Conservation (phyloP, 2,329 filamentous ascomycete genomes). For the Botrytis squamosa region DNA sequence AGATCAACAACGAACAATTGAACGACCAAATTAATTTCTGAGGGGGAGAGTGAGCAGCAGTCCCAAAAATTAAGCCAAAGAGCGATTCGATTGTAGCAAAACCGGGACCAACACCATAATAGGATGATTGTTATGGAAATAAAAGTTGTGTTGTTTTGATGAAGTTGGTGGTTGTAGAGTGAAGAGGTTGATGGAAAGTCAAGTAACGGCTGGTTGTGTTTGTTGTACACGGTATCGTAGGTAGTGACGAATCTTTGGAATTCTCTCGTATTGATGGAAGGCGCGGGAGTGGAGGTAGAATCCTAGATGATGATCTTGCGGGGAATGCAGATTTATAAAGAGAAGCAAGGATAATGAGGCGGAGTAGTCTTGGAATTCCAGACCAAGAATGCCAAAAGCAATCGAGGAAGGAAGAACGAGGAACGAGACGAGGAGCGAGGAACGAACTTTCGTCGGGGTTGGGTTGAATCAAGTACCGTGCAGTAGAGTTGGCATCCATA, state of each 20-base stretch:
- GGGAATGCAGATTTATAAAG: constrained; percentile 7
- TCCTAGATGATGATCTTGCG: constrained; percentile 6
- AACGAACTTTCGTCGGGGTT: constrained; percentile 1
- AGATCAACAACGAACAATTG: constrained; percentile 7
- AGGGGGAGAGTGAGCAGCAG: neutral
- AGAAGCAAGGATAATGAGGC: neutral
- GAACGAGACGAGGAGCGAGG: neutral
- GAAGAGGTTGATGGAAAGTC: neutral
- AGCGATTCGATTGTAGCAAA: neutral
- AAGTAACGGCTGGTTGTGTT: neutral
- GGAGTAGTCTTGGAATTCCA: constrained; percentile 2
- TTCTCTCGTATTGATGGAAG: constrained; percentile 9
- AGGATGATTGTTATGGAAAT: neutral
- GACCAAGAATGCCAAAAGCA: constrained; percentile 1
- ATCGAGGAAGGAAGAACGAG: neutral
- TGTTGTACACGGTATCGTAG: neutral
- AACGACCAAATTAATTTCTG: neutral
- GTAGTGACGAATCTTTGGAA: neutral
- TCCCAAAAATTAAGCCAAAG: constrained; percentile 4
- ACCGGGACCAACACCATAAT: neutral
- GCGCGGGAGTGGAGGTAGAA: neutral
- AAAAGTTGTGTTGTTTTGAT: neutral
- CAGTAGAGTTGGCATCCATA: neutral
- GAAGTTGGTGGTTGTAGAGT: neutral
- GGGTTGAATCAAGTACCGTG: neutral